Conservation (phyloP, 306 rosid species). For the Fragaria iinumae region DNA sequence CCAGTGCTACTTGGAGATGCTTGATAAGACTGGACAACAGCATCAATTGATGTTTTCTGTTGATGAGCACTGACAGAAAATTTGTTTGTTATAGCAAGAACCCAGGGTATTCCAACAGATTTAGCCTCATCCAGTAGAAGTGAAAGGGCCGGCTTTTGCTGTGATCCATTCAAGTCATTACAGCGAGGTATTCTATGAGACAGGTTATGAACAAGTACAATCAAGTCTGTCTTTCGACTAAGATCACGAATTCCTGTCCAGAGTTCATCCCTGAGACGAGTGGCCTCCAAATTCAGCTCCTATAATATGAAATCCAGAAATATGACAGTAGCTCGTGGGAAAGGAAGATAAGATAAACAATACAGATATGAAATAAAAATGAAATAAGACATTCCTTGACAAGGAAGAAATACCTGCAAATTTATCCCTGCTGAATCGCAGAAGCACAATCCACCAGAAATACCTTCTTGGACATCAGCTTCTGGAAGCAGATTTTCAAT, state of each 20-base stretch:
- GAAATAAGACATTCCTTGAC: not conserved
- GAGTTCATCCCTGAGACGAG: constrained; percentile 74
- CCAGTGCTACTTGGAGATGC: constrained; percentile 63
- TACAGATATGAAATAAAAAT: not conserved
- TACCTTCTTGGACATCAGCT: constrained; percentile 60
- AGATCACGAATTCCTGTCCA: constrained; percentile 90
- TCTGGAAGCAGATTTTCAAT: constrained; percentile 60
- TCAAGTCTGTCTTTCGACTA: constrained; percentile 75
- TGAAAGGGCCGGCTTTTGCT: constrained; percentile 71
- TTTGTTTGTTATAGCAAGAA: constrained; percentile 92
- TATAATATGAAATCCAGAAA: constrained; percentile 31
- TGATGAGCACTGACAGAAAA: constrained; percentile 95
- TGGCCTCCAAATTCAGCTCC: constrained; percentile 68
- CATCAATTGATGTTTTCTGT: constrained; percentile 73
- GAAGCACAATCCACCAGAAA: constrained; percentile 76
- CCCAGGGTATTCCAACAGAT: constrained; percentile 94
- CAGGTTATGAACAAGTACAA: constrained; percentile 89
- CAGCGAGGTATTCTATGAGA: constrained; percentile 85
- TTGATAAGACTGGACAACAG: constrained; percentile 75
- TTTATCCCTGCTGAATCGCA: constrained; percentile 79
- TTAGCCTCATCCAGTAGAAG: constrained; percentile 94
- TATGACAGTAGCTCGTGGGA: not conserved
- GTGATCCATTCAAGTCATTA: constrained; percentile 48
- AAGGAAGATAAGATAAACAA: not conserved
- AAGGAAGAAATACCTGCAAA: constrained; percentile 61